Evolutionary conservation across 1,139 yeast genomes (phyloP).

Genomic region (Pichia sp.): DNA sequence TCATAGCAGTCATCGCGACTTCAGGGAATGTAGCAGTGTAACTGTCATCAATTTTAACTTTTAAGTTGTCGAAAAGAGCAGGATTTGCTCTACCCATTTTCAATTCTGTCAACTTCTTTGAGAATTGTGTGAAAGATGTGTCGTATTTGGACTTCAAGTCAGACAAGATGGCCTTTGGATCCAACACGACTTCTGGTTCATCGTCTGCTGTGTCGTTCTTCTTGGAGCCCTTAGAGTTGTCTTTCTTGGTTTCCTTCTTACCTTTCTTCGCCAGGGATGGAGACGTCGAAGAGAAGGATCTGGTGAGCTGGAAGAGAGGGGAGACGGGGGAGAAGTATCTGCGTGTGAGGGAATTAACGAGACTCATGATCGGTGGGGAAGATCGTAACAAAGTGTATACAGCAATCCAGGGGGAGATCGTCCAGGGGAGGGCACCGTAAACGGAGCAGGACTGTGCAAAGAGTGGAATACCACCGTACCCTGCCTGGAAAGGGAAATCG

Average conservation of each 20-base stretch:
- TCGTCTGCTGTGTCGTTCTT: slow-evolving; percentile 15
- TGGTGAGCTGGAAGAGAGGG: background rate
- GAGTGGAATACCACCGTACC: too few relatives aligned
- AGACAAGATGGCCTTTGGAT: slow-evolving; percentile 35
- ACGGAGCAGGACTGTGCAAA: too few relatives aligned
- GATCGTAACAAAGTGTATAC: too few relatives aligned
- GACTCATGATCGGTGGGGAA: background rate
- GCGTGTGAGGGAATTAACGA: background rate
- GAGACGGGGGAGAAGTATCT: background rate
- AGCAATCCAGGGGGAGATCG: too few relatives aligned
- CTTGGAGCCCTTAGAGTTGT: slow-evolving; percentile 11
- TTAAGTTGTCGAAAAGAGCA: slow-evolving; percentile 59
- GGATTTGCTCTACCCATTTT: slow-evolving; percentile 71
- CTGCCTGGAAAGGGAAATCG: too few relatives aligned
- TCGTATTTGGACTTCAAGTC: slow-evolving; percentile 48
- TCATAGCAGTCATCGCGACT: slow-evolving; percentile 73
- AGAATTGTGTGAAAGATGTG: slow-evolving; percentile 49
- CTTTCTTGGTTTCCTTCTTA: slow-evolving; percentile 17
- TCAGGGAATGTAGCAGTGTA: slow-evolving; percentile 50
- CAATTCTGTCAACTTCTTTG: slow-evolving; percentile 55
- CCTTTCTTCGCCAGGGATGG: slow-evolving; percentile 16
- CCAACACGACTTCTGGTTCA: slow-evolving; percentile 26
- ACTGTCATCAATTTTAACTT: slow-evolving; percentile 48
- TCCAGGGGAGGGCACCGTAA: too few relatives aligned
- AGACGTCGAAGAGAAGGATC: slow-evolving; percentile 13